A percentile compares a stretch with the other conserved stretches of the same genome.
Conservation (phyloP, 495 filamentous ascomycete species). For the Echria macrotheca region DNA sequence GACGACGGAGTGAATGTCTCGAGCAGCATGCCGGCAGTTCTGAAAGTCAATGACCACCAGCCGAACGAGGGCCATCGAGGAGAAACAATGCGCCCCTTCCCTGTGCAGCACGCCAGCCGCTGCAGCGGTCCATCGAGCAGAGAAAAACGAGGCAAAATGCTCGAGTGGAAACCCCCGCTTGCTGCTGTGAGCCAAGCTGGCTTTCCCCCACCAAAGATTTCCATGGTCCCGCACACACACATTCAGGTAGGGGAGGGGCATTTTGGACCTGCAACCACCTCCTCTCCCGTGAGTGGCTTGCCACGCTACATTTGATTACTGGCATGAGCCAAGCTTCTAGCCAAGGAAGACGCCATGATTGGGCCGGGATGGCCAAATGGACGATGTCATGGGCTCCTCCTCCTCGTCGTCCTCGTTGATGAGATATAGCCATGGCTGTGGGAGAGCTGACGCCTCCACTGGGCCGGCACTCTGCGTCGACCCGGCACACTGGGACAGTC, state of each 20-base stretch:
- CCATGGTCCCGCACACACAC: not conserved
- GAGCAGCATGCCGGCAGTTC: too few species aligned
- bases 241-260: too few species aligned
- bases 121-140: too few species aligned
- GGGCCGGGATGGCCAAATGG: not conserved
- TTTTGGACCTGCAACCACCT: too few species aligned
- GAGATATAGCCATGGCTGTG: not conserved
- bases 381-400: not conserved
- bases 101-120: too few species aligned
- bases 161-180: too few species aligned
- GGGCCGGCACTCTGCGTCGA: not conserved
- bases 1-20: too few species aligned
- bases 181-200: too few species aligned
- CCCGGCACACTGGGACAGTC: slow-evolving; percentile 2
- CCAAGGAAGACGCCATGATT: not conserved
- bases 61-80: too few species aligned
- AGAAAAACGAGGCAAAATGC: too few species aligned
- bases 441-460: not conserved
- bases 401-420: not conserved
- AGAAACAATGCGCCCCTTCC: too few species aligned
- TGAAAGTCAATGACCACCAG: too few species aligned
- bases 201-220: not conserved
- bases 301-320: slow-evolving; percentile 2
- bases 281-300: not conserved
- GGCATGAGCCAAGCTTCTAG: slow-evolving; percentile 1